phyloP scores from a whole-genome alignment of 2,329 filamentous ascomycete genomes.

The Blastomyces parvus region DNA sequence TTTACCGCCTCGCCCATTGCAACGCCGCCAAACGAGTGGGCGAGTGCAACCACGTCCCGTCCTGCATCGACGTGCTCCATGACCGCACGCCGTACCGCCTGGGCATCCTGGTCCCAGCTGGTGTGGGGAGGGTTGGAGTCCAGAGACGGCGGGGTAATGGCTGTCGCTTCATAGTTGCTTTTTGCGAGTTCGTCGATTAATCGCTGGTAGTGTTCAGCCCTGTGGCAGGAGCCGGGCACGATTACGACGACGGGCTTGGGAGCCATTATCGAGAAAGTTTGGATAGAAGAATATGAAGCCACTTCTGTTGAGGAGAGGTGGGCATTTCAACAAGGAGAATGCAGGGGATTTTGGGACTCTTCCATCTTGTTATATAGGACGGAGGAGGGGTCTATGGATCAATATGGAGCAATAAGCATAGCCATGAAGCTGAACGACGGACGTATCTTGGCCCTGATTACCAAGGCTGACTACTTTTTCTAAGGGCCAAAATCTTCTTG shows the following conservation, averaged over 20 bases:
- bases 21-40: slow-evolving; percentile 28
- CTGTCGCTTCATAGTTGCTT: not conserved
- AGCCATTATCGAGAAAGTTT: not conserved
- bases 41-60: slow-evolving; percentile 24
- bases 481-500: no score
- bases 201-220: not conserved
- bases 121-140: slow-evolving; percentile 21
- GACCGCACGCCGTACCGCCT: slow-evolving; percentile 15
- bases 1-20: slow-evolving; percentile 25
- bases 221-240: not conserved
- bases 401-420: no score
- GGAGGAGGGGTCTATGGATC: no score
- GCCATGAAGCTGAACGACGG: no score
- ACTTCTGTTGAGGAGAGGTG: not conserved
- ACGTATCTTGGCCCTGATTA: no score
- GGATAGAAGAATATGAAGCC: not conserved
- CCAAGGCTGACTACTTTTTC: no score
- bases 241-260: not conserved
- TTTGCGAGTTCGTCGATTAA: not conserved
- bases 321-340: no score
- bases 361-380: no score
- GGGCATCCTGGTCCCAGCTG: slow-evolving; percentile 23
- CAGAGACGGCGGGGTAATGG: slow-evolving; percentile 8
- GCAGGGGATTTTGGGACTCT: no score
- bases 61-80: slow-evolving; percentile 19